Evolutionary conservation across 192 early-diverging fungal species (phyloP), one percentile per base, ranked within the genome.

Genomic region (Thamnidium elegans): DNA sequence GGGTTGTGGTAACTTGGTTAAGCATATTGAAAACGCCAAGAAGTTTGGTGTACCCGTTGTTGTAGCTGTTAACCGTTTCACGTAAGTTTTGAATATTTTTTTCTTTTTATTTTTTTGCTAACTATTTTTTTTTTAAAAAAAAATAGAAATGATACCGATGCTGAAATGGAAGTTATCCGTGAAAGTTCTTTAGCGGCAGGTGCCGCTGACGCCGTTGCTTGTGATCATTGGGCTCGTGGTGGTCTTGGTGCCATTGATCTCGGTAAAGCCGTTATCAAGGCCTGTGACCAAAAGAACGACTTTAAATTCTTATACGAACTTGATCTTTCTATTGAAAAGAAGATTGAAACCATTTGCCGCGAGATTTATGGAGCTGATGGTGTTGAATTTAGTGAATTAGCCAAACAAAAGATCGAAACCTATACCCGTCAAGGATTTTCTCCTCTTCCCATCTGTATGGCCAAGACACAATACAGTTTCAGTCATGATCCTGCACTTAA

Each of bases 341-440:
- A 99, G 86, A 99, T 99, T 72, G 91, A 90, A 61, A 82, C 80
- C 21, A 99, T 99, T 74, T 89, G 90, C 45, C 88, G 84, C 69
- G 83, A 98, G 65, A 94, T 96, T 78, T 99, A 99, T 82, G 91
- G 97, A 19, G 97, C 97, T 9, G 91, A 88, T 56, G 95, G 93
- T 4, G 89, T 99, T 56, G 87, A 90, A 56, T 81, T 94, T 26
- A 89, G 84, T 62, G 87, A 93, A 15, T 70, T 85, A 52, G 95
- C 97, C n/a, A 82, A 87, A 65, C 76, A 79, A 66, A 99, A 99
- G 84, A 87, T 98, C 39, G 90, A 87, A 62, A 79, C 84, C 26
- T 99, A 96, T 69, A 94, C 93, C 1, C 63, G 68, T 11, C 89
- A 90, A 78, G 95, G 95, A 17, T 99, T 96, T 79, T 86, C 69